Base-by-base conservation (phyloP, 2,329 filamentous ascomycete species). In the Kalmusia sp. region DNA sequence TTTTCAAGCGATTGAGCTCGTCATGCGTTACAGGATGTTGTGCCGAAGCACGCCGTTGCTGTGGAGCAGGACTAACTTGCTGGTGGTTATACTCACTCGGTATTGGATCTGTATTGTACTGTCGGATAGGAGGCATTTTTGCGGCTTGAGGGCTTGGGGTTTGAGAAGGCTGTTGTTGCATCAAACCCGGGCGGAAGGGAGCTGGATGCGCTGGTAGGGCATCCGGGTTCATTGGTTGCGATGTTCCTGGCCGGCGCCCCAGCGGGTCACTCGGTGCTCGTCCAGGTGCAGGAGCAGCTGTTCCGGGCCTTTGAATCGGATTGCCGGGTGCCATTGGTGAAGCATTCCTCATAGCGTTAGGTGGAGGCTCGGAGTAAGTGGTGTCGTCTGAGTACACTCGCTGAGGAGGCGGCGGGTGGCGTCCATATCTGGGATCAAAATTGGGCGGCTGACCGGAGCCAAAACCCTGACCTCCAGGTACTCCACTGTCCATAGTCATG, bases 1-100 rank as follows among this genome's bases (percentile, higher is more conserved):
- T 84, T 27, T 91, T 87, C 7, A 98, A 77, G 19, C 82, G 82
- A 62, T 96, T 90, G 6, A 99, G 80, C 70, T 96, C 91, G 37
- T 90, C 85, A 2, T 84, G 78, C 0, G 93, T 96, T 3, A 98
- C 88, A 0, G 88, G 89, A 2, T 77, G 74, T 17, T 61, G 52
- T 15, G 58, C 62, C 40, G 63, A 66, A 25, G 54, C 61, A 24
- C 58, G 64, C 25, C 63, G 61, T 30, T 55, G 52, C 30, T 51
- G 37, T 35, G 53, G 51, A 24, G 58, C 53, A 38, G 61, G 49
- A n/a, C 55, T 45, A 15, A 57, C 56, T 30, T 61, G 58, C 27
- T 65, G 61, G 39, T 57, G 63, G 24, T 67, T 24, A 65, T 67
- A 52, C 74, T 76, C 53, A 28, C 46, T 56, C 69, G 75, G 45